Evolutionary conservation across 2,329 filamentous ascomycete species (phyloP), one percentile per base, ranked within the genome.

Genomic region (Calonectria naviculata): DNA sequence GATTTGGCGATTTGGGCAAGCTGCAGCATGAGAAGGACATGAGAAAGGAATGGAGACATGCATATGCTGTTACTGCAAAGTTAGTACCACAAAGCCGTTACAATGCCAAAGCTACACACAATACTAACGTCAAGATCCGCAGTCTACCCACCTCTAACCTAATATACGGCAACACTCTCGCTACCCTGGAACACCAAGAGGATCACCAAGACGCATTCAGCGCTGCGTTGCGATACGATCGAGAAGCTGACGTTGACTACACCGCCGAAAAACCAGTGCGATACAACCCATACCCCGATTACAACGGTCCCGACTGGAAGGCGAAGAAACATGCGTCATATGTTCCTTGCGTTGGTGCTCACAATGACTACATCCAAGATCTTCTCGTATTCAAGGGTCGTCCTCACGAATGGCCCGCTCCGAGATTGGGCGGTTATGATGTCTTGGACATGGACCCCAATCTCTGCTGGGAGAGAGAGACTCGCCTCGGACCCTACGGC

Each of bases 261-360:
- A 86, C 79, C 65, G 79, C 82, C 15, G 83, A 87, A 49, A 82
- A 85, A 61, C 88, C 90, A 1, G 85, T 89, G 66, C 85, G 88
- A 24, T 94, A 94, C 81, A 87, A 92, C 69, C 93, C 93, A 0
- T 95, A 95, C 73, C 93, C 93, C 0, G 84, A 89, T 19, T 94
- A 95, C 83, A 93, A 93, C 77, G 88, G 87, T 62, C 83, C 85
- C 4, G 81, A 85, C 17, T 95, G 92, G 92, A 88, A 85, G 76
- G 82, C 84, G 58, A 80, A 83, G 34, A 88, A 88, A 73, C 85
- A 88, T 58, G 92, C 91, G 19, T 81, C 87, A 65, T 90, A 92
- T 76, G 86, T 90, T 7, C 82, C 91, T 2, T 95, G 94, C 80
- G 84, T 89, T 62, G 93, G 93, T 1, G 90, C 93, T 1, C 84